These are phyloP conservation scores for Pachysandra terminalis DNA, from an alignment of 164 flowering plant species.

Conservation along the genomic window DNA sequence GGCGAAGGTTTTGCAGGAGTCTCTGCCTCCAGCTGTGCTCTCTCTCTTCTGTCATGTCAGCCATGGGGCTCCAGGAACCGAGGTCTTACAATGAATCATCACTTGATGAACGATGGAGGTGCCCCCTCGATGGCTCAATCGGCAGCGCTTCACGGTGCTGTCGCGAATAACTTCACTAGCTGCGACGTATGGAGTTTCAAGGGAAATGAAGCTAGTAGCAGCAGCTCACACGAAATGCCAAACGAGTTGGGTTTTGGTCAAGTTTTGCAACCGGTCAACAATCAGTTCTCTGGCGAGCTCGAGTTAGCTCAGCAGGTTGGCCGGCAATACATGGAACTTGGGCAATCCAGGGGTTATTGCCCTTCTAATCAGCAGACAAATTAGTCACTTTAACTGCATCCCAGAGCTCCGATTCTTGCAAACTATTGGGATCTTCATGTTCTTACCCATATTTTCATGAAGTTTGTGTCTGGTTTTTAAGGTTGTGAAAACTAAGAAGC, in stretches of 20 bases:
- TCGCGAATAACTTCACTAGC: conserved; percentile 27
- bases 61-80: conserved; percentile 56
- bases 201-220: conserved; percentile 29
- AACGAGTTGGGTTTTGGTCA: conserved; percentile 43
- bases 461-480: no score
- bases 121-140: conserved; percentile 32
- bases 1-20: conserved; percentile 57
- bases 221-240: conserved; percentile 33
- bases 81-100: conserved; percentile 24
- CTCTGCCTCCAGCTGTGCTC: conserved; percentile 87
- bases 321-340: conserved; percentile 50
- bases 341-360: conserved; percentile 40
- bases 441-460: background rate
- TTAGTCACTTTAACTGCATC: conserved; percentile 40
- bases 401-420: background rate
- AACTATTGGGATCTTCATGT: background rate
- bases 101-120: conserved; percentile 29
- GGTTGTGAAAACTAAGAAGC: no score
- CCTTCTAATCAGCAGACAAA: conserved; percentile 40
- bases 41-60: conserved; percentile 99
- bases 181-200: conserved; percentile 53
- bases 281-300: conserved; percentile 37
- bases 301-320: conserved; percentile 40
- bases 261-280: conserved; percentile 27
- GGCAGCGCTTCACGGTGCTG: conserved; percentile 26